A percentile compares a stretch with the other conserved stretches of the same genome.
phyloP scores from a whole-genome alignment of 441 rosid species.

The Metrosideros polymorpha region DNA sequence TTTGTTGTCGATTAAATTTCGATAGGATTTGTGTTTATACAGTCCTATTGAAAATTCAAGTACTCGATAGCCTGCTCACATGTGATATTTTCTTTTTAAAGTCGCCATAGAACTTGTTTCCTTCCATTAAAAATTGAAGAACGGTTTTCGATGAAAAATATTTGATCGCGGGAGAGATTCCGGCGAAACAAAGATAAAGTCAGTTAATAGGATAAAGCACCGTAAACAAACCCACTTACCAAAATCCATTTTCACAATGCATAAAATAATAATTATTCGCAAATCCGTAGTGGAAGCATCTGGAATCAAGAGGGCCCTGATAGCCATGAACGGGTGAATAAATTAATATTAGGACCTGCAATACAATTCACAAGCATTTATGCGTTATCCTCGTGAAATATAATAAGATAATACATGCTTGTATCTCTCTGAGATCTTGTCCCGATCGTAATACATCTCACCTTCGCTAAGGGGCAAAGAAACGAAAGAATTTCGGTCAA shows the following conservation, averaged over 20 bases:
- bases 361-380: neutral
- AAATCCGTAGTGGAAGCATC: neutral
- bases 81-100: too few relatives aligned
- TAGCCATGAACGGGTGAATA: neutral
- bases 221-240: neutral
- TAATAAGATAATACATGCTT: neutral
- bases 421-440: neutral
- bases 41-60: too few relatives aligned
- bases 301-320: neutral
- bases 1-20: too few relatives aligned
- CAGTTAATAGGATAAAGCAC: neutral
- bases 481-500: slow-evolving; percentile 7
- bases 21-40: too few relatives aligned
- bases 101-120: too few relatives aligned
- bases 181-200: neutral
- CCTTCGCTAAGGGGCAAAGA: slow-evolving; percentile 28
- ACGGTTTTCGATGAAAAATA: too few relatives aligned
- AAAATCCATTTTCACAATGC: neutral
- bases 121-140: too few relatives aligned
- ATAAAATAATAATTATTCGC: neutral
- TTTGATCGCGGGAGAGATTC: too few relatives aligned
- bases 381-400: neutral
- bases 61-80: too few relatives aligned
- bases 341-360: neutral
- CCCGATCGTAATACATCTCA: slow-evolving; percentile 20